These are phyloP conservation scores for Aspergillus pseudoterreus DNA, from an alignment of 2,329 filamentous ascomycete species.

Conservation along the genomic window DNA sequence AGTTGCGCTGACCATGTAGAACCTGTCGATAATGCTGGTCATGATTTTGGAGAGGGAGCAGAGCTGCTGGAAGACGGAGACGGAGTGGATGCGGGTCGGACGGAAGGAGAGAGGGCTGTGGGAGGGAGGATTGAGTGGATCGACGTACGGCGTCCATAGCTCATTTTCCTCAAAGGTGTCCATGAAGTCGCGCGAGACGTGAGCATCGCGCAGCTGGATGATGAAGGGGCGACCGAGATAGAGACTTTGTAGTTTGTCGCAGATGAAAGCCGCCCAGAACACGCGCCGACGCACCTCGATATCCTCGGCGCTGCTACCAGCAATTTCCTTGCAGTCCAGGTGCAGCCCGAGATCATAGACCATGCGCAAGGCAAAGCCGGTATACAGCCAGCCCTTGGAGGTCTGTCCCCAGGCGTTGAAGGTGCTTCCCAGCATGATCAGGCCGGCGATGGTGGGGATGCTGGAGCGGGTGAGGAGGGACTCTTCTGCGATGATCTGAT, in stretches of 20 bases:
- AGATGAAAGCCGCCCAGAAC: slow-evolving; percentile 32
- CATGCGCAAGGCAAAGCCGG: slow-evolving; percentile 52
- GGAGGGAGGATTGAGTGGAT: not conserved
- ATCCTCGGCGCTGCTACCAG: slow-evolving; percentile 16
- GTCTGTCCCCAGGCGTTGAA: slow-evolving; percentile 5
- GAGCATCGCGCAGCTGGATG: slow-evolving; percentile 23
- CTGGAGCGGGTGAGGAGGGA: slow-evolving; percentile 1
- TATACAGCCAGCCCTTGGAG: slow-evolving; percentile 46
- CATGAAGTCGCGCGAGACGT: slow-evolving; percentile 27
- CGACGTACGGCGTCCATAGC: slow-evolving; percentile 20
- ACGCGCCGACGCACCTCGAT: slow-evolving; percentile 27
- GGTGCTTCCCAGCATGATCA: slow-evolving; percentile 1
- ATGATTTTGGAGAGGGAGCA: slow-evolving; percentile 35
- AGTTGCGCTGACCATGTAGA: slow-evolving; percentile 30
- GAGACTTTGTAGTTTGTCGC: slow-evolving; percentile 53
- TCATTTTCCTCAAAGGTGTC: slow-evolving; percentile 30
- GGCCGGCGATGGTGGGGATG: slow-evolving; percentile 3
- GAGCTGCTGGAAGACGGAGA: slow-evolving; percentile 35
- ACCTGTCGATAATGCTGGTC: slow-evolving; percentile 35
- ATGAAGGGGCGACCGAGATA: slow-evolving; percentile 52
- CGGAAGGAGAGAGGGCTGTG: not conserved
- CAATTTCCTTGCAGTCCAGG: slow-evolving; percentile 21
- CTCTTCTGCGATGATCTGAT: slow-evolving; percentile 23
- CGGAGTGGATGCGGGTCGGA: slow-evolving; percentile 22
- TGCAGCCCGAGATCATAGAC: slow-evolving; percentile 52